Evolutionary conservation across 73 alveolate species (phyloP).

Genomic region (Stentor coeruleus): DNA sequence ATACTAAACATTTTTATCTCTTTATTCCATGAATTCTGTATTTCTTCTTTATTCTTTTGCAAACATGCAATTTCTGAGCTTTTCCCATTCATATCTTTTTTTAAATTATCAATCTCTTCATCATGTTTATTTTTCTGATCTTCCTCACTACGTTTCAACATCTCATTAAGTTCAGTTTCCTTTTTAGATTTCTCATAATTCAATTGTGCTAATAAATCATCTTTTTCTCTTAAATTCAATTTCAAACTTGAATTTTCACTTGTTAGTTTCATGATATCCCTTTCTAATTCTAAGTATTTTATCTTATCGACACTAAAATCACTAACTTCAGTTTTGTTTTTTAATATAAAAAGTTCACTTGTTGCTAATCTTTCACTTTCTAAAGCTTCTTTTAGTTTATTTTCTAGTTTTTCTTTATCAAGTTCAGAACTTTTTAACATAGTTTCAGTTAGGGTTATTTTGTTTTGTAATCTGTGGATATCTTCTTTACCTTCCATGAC

Average conservation of each 20-base stretch:
- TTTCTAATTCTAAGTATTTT: conserved; percentile 7
- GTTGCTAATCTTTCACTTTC: conserved; percentile 8
- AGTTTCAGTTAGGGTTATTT: not conserved
- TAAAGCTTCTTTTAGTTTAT: not conserved
- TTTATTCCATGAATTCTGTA: not conserved
- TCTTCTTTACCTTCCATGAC: not conserved
- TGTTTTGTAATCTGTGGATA: not conserved
- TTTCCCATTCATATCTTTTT: not conserved
- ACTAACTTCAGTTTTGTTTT: not conserved
- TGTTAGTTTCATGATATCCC: conserved; percentile 5
- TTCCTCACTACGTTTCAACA: not conserved
- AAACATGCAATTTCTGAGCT: not conserved
- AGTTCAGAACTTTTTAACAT: conserved; percentile 8
- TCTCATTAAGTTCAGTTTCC: not conserved
- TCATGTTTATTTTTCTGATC: not conserved
- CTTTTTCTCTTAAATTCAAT: conserved; percentile 19
- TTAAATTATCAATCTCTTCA: not conserved
- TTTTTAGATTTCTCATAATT: not conserved
- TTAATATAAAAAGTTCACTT: not conserved
- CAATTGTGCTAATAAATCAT: not conserved
- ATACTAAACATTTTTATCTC: conserved; percentile 11
- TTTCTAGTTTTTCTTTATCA: conserved; percentile 15
- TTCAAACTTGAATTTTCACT: not conserved
- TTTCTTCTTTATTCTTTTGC: not conserved
- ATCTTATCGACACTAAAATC: not conserved